Evolutionary conservation across 139 green algal species (phyloP).

Genomic region (Klebsormidium nitens): DNA sequence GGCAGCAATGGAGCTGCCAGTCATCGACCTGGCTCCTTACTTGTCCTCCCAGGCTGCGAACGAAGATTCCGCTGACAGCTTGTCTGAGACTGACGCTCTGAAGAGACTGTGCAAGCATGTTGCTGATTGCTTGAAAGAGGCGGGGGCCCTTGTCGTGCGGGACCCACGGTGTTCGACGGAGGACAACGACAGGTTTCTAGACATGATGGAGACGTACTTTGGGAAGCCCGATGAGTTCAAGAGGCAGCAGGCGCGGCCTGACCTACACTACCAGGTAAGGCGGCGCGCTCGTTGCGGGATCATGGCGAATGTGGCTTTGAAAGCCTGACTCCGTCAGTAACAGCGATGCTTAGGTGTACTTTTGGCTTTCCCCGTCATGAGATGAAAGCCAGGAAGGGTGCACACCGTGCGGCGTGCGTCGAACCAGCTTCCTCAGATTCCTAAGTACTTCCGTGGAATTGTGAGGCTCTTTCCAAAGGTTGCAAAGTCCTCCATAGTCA

Average conservation of each 20-base stretch:
- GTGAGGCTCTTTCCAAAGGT: too few species aligned
- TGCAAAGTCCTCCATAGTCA: too few species aligned
- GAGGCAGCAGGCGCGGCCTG: conserved; percentile 54
- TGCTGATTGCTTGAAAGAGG: conserved; percentile 19
- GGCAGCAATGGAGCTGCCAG: conserved; percentile 10
- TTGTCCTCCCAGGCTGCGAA: neutral
- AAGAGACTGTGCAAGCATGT: conserved; percentile 4
- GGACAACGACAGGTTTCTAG: conserved; percentile 70
- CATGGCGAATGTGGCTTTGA: too few species aligned
- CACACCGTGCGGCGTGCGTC: too few species aligned
- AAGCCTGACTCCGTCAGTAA: too few species aligned
- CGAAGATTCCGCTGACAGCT: neutral
- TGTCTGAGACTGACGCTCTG: neutral
- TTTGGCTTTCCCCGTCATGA: too few species aligned
- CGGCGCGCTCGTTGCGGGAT: neutral
- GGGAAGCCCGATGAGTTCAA: conserved; percentile 53
- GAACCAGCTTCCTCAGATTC: too few species aligned
- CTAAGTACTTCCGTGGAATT: too few species aligned
- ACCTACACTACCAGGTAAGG: conserved; percentile 69
- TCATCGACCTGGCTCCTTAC: conserved; percentile 1
- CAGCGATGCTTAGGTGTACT: too few species aligned
- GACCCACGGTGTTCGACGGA: conserved; percentile 59
- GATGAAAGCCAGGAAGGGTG: too few species aligned
- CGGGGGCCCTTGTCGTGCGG: conserved; percentile 45
- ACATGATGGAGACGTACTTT: conserved; percentile 86